phyloP scores from a whole-genome alignment of 164 flowering plant species.

The Berberis vulgaris region DNA sequence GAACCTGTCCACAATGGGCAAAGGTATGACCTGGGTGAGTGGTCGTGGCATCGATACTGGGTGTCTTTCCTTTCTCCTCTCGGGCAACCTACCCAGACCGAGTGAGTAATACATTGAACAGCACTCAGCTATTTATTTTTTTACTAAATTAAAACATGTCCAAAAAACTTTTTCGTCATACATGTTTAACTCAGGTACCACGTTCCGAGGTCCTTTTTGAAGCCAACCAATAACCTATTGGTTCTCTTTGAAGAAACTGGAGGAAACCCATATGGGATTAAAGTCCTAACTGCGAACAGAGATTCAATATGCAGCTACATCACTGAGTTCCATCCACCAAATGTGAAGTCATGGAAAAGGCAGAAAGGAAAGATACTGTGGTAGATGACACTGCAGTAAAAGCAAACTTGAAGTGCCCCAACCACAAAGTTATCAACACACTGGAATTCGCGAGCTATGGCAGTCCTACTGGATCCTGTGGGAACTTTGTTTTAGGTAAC shows the following conservation, averaged over 20 bases:
- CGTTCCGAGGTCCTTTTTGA: constrained; percentile 66
- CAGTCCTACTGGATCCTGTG: neutral
- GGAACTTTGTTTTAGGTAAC: neutral
- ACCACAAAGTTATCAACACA: neutral
- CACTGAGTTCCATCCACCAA: constrained; percentile 42
- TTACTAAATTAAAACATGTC: too few species aligned
- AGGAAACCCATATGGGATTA: constrained; percentile 35
- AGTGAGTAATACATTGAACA: constrained; percentile 34
- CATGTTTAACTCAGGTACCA: constrained; percentile 47
- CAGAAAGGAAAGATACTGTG: constrained; percentile 25
- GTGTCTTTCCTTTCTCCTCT: constrained; percentile 45
- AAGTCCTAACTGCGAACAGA: constrained; percentile 37
- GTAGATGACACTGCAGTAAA: constrained; percentile 23
- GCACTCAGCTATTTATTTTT: neutral
- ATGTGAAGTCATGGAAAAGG: constrained; percentile 43
- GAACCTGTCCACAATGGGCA: constrained; percentile 46
- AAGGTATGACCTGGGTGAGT: constrained; percentile 80
- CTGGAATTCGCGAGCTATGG: neutral
- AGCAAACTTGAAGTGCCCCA: neutral
- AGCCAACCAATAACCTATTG: constrained; percentile 56
- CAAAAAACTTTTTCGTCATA: neutral
- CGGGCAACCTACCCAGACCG: constrained; percentile 55
- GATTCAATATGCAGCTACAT: constrained; percentile 63
- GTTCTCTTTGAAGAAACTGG: constrained; percentile 77
- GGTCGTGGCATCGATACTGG: constrained; percentile 79